Evolutionary conservation across 2,329 filamentous ascomycete genomes (phyloP).

Genomic region (Pseudogymnoascus destructans): DNA sequence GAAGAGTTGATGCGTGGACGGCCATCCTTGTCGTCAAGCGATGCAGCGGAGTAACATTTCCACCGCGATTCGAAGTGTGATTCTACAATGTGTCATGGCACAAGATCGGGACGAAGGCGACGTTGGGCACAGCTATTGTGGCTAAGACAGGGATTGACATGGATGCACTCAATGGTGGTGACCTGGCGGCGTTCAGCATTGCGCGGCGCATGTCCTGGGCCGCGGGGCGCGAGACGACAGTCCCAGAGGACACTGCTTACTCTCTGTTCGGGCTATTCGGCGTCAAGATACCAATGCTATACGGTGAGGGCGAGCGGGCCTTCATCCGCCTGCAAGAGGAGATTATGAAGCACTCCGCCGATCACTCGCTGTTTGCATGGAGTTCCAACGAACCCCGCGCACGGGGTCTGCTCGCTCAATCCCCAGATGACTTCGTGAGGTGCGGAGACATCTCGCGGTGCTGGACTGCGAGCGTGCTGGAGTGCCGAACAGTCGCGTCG

Average conservation of each 20-base stretch:
- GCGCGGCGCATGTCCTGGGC: constrained; percentile 24
- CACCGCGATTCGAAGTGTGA: constrained; percentile 1
- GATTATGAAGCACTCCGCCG: constrained; percentile 23
- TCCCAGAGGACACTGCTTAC: constrained; percentile 23
- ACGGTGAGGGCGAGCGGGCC: constrained; percentile 22
- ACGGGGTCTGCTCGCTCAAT: constrained; percentile 13
- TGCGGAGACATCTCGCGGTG: constrained; percentile 12
- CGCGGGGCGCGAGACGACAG: constrained; percentile 17
- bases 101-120: constrained; percentile 12
- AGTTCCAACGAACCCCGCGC: not conserved
- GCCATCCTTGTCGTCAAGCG: not conserved
- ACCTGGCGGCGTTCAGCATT: constrained; percentile 19
- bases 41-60: not conserved
- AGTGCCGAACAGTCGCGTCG: constrained; percentile 6
- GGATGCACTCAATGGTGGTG: constrained; percentile 18
- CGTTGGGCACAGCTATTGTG: constrained; percentile 5
- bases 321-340: constrained; percentile 24
- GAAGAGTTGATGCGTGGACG: not conserved
- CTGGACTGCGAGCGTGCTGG: constrained; percentile 14
- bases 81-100: constrained; percentile 15
- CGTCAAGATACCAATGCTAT: constrained; percentile 27
- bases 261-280: constrained; percentile 24
- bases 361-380: constrained; percentile 28
- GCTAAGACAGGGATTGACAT: constrained; percentile 14
- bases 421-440: constrained; percentile 6